Percentiles rank a stretch among this genome's conserved stretches.
These are phyloP conservation scores for Arachnopeziza araneosa DNA, from an alignment of 2,329 filamentous ascomycete genomes.

Conservation along the genomic window DNA sequence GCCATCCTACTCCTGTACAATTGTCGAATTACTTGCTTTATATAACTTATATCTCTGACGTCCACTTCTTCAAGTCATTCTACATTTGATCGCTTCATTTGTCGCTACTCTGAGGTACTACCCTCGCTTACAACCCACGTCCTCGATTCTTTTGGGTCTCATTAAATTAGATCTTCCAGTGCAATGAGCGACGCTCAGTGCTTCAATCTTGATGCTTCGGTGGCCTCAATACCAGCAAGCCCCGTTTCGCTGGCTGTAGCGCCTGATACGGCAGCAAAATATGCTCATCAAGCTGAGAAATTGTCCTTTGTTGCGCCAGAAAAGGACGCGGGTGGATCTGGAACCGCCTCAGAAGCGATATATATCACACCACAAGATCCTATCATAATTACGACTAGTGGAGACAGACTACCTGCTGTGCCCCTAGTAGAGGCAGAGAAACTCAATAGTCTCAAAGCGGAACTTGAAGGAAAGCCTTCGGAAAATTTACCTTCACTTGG, in stretches of 20 bases:
- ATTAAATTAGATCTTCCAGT: neutral
- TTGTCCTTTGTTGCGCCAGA: constrained; percentile 38
- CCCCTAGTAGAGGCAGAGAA: constrained; percentile 65
- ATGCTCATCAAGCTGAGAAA: constrained; percentile 56
- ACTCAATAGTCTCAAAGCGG: constrained; percentile 58
- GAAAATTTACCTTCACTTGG: neutral
- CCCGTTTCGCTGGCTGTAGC: neutral
- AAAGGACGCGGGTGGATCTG: constrained; percentile 18
- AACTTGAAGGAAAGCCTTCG: constrained; percentile 30
- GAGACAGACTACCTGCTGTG: constrained; percentile 60
- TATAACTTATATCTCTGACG: neutral
- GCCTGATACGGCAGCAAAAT: constrained; percentile 43
- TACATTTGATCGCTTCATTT: neutral
- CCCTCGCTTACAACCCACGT: neutral
- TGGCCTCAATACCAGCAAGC: neutral
- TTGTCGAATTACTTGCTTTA: too few species aligned
- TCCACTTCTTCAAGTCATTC: neutral
- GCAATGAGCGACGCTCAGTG: neutral
- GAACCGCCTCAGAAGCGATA: constrained; percentile 56
- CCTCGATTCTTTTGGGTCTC: neutral
- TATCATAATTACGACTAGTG: constrained; percentile 63
- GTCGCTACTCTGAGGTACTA: neutral
- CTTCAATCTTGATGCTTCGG: neutral
- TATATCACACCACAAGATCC: constrained; percentile 66
- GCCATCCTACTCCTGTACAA: neutral